phyloP scores from a whole-genome alignment of 2,329 filamentous ascomycete species.

The Pseudogymnoascus sp. region DNA sequence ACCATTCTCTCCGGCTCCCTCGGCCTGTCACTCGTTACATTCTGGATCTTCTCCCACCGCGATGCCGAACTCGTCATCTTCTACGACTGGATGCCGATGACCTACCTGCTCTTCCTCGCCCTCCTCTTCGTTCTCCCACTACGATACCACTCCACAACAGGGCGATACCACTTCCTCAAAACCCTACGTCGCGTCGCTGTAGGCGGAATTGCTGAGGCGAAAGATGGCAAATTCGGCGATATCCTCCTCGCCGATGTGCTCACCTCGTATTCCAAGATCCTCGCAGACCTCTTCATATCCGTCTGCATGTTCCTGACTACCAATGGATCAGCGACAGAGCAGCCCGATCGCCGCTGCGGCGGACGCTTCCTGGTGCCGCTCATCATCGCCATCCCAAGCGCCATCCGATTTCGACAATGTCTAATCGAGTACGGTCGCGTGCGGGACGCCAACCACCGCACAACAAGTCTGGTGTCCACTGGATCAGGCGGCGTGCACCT shows the following conservation, averaged over 20 bases:
- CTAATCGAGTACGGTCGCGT: conserved; percentile 80
- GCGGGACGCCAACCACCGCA: conserved; percentile 46
- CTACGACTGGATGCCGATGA: conserved; percentile 82
- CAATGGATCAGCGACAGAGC: conserved; percentile 66
- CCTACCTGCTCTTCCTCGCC: conserved; percentile 68
- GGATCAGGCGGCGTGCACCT: conserved; percentile 83
- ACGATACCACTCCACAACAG: conserved; percentile 60
- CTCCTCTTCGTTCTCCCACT: conserved; percentile 68
- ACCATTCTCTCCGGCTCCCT: conserved; percentile 69
- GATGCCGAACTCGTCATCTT: conserved; percentile 62
- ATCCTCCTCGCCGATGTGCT: conserved; percentile 88
- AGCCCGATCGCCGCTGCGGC: conserved; percentile 76
- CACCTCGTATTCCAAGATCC: conserved; percentile 88
- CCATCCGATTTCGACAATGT: conserved; percentile 88
- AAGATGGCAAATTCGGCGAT: conserved; percentile 91
- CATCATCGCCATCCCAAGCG: conserved; percentile 73
- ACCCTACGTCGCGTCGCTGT: conserved; percentile 73
- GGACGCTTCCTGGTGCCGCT: conserved; percentile 74
- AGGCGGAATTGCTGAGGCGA: conserved; percentile 77
- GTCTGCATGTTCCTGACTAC: conserved; percentile 83
- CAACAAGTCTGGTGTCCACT: conserved; percentile 36
- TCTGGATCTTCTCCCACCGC: conserved; percentile 76
- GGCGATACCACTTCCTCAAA: conserved; percentile 67
- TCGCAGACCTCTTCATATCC: conserved; percentile 82
- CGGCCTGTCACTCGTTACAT: conserved; percentile 64